Percentiles rank a stretch among this genome's conserved stretches.
Conservation (phyloP, 257 asterid species). For the Datura wrightii region DNA sequence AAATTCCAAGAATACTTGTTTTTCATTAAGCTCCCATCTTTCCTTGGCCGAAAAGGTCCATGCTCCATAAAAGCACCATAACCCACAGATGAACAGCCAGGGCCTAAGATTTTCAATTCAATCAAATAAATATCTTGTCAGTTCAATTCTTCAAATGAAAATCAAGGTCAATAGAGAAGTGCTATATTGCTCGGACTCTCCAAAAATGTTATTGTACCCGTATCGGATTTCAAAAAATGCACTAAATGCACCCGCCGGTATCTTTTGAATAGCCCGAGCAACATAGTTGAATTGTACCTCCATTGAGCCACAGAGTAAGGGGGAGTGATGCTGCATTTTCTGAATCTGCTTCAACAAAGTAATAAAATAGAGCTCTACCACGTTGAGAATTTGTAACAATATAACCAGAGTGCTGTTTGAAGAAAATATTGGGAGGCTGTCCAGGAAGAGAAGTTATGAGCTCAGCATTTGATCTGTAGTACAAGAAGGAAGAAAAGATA, state of each 20-base stretch:
- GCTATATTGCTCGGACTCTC: too few relatives aligned
- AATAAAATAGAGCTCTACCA: slow-evolving; percentile 38
- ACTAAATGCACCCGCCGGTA: too few relatives aligned
- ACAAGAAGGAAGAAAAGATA: background rate
- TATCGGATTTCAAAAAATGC: too few relatives aligned
- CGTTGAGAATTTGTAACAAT: slow-evolving; percentile 35
- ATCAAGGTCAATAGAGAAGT: background rate
- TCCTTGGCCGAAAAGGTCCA: slow-evolving; percentile 41
- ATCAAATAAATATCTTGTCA: background rate
- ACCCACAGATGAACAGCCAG: slow-evolving; percentile 45
- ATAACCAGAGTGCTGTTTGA: slow-evolving; percentile 41
- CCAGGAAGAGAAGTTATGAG: slow-evolving; percentile 39
- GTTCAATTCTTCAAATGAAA: background rate
- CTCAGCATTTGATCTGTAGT: slow-evolving; percentile 27
- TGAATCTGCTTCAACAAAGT: slow-evolving; percentile 40
- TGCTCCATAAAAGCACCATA: slow-evolving; percentile 40
- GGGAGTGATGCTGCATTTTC: slow-evolving; percentile 33
- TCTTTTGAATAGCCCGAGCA: too few relatives aligned
- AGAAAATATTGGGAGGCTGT: slow-evolving; percentile 37
- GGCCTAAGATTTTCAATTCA: slow-evolving; percentile 28
- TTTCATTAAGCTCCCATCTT: slow-evolving; percentile 28
- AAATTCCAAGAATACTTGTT: slow-evolving; percentile 43
- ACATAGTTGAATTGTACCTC: slow-evolving; percentile 17
- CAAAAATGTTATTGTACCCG: too few relatives aligned
- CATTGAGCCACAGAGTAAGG: slow-evolving; percentile 43